Evolutionary conservation across 441 rosid species (phyloP).

Genomic region (Isatis lusitanica): DNA sequence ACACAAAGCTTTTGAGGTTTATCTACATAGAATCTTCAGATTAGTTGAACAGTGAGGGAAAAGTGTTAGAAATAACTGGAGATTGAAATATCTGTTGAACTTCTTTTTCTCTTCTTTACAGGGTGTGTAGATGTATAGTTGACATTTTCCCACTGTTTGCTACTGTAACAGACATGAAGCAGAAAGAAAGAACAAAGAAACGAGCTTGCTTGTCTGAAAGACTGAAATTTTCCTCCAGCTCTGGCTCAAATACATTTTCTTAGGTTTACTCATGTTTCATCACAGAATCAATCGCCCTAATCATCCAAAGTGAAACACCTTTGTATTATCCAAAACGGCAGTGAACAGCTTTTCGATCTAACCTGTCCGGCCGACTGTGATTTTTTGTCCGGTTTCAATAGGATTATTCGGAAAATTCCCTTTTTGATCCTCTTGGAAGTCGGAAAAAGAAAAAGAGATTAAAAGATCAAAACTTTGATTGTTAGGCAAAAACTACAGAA

Average conservation of each 20-base stretch:
- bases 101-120: neutral
- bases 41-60: neutral
- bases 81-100: neutral
- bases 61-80: too few species aligned
- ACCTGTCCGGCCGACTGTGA: neutral
- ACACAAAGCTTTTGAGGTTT: neutral
- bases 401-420: neutral
- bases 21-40: neutral
- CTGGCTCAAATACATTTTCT: neutral
- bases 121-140: conserved; percentile 1
- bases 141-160: neutral
- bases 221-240: neutral
- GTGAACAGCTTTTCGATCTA: neutral
- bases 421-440: neutral
- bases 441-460: neutral
- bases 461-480: neutral
- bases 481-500: neutral
- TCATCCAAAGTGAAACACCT: neutral
- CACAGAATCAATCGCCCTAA: neutral
- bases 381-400: neutral
- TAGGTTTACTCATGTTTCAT: neutral
- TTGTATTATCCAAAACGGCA: neutral
- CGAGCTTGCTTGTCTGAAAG: neutral
- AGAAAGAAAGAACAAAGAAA: neutral
- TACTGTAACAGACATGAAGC: neutral